These are phyloP conservation scores for Dactylellina sp. DNA, from an alignment of 2,329 filamentous ascomycete species.

Conservation along the genomic window DNA sequence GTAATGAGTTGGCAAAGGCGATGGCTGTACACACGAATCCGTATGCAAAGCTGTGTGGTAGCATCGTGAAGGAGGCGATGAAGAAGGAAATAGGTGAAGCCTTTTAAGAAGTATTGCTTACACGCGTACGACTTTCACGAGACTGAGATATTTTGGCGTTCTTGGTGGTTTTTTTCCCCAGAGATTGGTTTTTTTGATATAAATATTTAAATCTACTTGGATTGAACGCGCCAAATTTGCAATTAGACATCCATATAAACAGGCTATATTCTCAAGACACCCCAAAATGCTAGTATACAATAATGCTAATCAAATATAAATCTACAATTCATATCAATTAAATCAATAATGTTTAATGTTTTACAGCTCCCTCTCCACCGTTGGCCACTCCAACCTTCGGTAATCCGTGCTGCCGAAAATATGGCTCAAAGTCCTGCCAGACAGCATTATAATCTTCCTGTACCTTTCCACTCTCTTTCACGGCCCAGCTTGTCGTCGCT, in stretches of 20 bases:
- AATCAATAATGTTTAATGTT: too few species aligned
- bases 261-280: too few species aligned
- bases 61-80: conserved; percentile 77
- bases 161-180: conserved; percentile 1
- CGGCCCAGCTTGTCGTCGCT: conserved; percentile 78
- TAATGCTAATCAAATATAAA: too few species aligned
- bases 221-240: too few species aligned
- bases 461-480: conserved; percentile 77
- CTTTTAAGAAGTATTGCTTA: conserved; percentile 22
- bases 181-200: conserved; percentile 18
- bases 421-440: conserved; percentile 76
- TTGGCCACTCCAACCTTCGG: conserved; percentile 35
- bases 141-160: conserved; percentile 10
- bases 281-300: too few species aligned
- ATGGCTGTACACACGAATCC: conserved; percentile 75
- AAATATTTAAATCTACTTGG: too few species aligned
- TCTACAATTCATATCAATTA: neutral
- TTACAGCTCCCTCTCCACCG: conserved; percentile 22
- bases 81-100: conserved; percentile 69
- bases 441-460: conserved; percentile 80
- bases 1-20: conserved; percentile 74
- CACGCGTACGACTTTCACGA: too few species aligned
- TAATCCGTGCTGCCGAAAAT: conserved; percentile 65
- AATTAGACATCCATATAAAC: too few species aligned
- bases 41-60: conserved; percentile 76